A percentile compares a stretch with the other conserved stretches of the same genome.
Conservation (phyloP, 2,329 filamentous ascomycete genomes). For the Monosporascus sp. region DNA sequence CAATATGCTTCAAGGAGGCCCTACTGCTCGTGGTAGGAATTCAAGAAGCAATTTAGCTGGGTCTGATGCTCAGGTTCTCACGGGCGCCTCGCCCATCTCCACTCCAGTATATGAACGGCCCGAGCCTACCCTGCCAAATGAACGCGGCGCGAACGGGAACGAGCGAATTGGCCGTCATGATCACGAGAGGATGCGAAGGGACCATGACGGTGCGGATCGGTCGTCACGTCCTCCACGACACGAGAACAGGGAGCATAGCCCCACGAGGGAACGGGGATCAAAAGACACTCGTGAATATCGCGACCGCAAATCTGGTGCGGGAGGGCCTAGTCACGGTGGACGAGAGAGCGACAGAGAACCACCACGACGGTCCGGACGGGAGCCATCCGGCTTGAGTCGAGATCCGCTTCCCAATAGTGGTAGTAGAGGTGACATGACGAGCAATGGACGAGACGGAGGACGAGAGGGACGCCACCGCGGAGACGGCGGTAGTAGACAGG, state of each 20-base stretch:
- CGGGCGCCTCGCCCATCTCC: conserved; percentile 45
- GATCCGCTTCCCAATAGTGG: conserved; percentile 13
- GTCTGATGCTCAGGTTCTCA: conserved; percentile 52
- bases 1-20: conserved; percentile 45
- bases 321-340: conserved; percentile 17
- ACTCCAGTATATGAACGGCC: conserved; percentile 45
- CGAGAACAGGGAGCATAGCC: conserved; percentile 44
- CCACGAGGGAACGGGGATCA: conserved; percentile 39
- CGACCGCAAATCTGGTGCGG: conserved; percentile 21
- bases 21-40: conserved; percentile 29
- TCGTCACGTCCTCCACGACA: conserved; percentile 36
- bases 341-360: conserved; percentile 25
- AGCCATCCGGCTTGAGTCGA: conserved; percentile 11
- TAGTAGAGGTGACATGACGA: conserved; percentile 11
- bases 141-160: conserved; percentile 27
- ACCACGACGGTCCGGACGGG: conserved; percentile 22
- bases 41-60: conserved; percentile 40
- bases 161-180: conserved; percentile 28
- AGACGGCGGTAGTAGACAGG: conserved; percentile 14
- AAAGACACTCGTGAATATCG: conserved; percentile 25
- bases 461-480: conserved; percentile 20
- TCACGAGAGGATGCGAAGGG: conserved; percentile 29
- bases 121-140: conserved; percentile 35
- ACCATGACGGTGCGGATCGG: conserved; percentile 39
- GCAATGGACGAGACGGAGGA: conserved; percentile 6